phyloP scores from a whole-genome alignment of 331 rosid genomes.

The Quercus lobata region DNA sequence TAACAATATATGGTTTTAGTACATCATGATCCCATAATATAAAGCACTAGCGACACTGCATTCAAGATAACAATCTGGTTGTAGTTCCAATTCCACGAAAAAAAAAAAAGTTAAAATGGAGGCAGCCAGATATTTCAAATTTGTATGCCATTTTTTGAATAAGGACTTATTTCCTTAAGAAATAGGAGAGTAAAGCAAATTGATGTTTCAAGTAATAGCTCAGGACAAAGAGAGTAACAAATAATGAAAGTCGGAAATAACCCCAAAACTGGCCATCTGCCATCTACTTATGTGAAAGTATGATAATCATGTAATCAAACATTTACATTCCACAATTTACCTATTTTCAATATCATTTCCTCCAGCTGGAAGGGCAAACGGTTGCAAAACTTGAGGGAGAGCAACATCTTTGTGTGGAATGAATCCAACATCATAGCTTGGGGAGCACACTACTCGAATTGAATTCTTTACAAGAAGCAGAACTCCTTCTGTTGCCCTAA shows the following conservation, averaged over 20 bases:
- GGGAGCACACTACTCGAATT: slow-evolving; percentile 94
- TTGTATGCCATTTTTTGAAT: background rate
- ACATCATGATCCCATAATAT: background rate
- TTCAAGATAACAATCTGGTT: background rate
- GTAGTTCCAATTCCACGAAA: background rate
- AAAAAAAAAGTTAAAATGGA: background rate
- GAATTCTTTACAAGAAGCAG: slow-evolving; percentile 79
- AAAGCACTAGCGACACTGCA: background rate
- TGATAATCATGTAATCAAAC: background rate
- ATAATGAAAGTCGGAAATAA: background rate
- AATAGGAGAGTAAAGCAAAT: background rate
- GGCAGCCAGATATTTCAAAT: background rate
- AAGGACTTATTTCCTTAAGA: background rate
- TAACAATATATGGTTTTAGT: background rate
- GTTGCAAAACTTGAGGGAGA: slow-evolving; percentile 94
- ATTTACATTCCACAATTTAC: slow-evolving; percentile 26
- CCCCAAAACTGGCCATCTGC: background rate
- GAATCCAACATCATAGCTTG: slow-evolving; percentile 94
- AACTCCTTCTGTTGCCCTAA: slow-evolving; percentile 90
- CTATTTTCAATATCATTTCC: slow-evolving; percentile 88
- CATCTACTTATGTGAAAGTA: background rate
- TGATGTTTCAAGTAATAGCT: background rate
- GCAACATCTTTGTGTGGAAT: slow-evolving; percentile 97
- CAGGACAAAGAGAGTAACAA: background rate
- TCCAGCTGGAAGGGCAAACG: slow-evolving; percentile 97